phyloP scores from a whole-genome alignment of 225 moss, liverwort and hornwort genomes.

The Sphagnum contortum region DNA sequence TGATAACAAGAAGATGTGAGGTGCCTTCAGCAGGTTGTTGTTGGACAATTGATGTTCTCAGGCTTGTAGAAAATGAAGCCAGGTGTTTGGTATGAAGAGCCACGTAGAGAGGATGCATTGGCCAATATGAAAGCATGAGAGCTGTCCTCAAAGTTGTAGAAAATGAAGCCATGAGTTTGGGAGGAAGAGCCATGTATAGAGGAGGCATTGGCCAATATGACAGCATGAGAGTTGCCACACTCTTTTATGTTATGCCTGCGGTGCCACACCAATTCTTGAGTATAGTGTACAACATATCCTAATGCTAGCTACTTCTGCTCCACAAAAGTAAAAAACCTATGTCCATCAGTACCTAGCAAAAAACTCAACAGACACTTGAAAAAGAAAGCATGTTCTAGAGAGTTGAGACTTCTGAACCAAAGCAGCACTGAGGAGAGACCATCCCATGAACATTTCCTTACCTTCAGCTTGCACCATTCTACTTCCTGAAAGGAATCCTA shows the following conservation, averaged over 20 bases:
- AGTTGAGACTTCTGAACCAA: too few relatives aligned
- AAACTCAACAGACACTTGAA: too few relatives aligned
- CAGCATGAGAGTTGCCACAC: conserved; percentile 76
- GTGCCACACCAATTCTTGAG: conserved; percentile 99
- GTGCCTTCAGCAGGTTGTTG: conserved; percentile 71
- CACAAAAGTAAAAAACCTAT: too few relatives aligned
- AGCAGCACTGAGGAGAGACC: too few relatives aligned
- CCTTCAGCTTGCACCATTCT: too few relatives aligned
- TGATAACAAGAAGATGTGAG: conserved; percentile 61
- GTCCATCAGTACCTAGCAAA: too few relatives aligned
- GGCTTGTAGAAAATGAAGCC: conserved; percentile 25
- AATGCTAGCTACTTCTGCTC: too few relatives aligned
- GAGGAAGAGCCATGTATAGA: conserved; percentile 64
- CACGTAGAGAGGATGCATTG: conserved; percentile 79
- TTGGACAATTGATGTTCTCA: conserved; percentile 72
- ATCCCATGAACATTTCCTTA: too few relatives aligned
- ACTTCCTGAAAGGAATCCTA: too few relatives aligned
- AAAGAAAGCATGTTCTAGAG: too few relatives aligned
- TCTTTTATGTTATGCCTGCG: conserved; percentile 98
- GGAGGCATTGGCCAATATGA: conserved; percentile 73
- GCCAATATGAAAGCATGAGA: conserved; percentile 76
- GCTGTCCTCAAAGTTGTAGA: conserved; percentile 67
- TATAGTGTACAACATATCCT: neutral
- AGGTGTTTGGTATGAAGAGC: conserved; percentile 29
- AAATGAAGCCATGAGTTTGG: conserved; percentile 2